Evolutionary conservation across 768 basidiomycete genomes (phyloP), one percentile per base, ranked within the genome.

Genomic region (Solioccasus polychromus): DNA sequence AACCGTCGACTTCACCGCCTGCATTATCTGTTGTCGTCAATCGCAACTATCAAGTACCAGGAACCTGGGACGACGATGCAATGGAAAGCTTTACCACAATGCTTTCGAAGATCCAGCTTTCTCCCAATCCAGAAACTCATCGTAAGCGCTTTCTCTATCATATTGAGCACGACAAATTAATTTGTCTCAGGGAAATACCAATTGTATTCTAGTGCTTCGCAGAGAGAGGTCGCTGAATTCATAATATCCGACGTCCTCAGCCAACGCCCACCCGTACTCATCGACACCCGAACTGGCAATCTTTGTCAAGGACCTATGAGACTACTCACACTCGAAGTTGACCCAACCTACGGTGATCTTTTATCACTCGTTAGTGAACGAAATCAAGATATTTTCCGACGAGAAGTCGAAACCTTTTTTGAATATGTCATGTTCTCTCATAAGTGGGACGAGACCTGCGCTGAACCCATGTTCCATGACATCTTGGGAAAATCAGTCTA

Each of bases 251-350:
- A 39, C 3, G 37, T 48, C 25, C 30, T 48, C 35, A 20, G 29
- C 18, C 26, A 19, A 25, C 28, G 18, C 10, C 46, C 42, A 30
- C 35, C 46, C 18, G 43, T 36, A 24, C 43, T 47, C 18, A 47
- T 47, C 10, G 42, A 47, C 18, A 36, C 46, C 10, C 46, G 15
- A 19, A 47, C 46, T 5, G 46, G 46, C 7, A 9, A 24, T 28
- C 35, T 48, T n/a, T 48, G 44, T 29, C n/a, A 35, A 14, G 37
- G 45, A 23, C 10, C 25, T n/a, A n/a, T n/a, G n/a, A n/a, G n/a
- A 35, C 17, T 38, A 22, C 44, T 48, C 20, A 47, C 47, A n/a
- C 46, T 47, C 23, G 34, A 47, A 25, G 34, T 20, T 11, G 46
- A 45, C 8, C 42, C 46, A 14, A 15, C 10, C 5, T 45, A 45